Base-by-base conservation (phyloP, 2,329 filamentous ascomycete genomes). In the Lecanosticta acicola region DNA sequence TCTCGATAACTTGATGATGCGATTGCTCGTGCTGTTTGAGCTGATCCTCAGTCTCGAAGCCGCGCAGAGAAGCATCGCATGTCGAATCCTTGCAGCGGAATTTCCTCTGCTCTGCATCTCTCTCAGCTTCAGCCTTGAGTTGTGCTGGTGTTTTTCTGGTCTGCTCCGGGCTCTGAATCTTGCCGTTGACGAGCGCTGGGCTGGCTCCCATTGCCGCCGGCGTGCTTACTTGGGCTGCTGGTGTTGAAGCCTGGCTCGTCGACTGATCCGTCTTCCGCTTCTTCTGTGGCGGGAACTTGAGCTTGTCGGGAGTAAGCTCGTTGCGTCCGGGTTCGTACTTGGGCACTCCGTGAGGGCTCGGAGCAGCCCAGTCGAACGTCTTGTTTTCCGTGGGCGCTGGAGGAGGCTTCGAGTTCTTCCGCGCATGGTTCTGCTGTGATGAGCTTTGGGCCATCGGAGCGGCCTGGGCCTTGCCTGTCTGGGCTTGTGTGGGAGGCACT, bases 221-320 rank as follows among this genome's bases (percentile, higher is more conserved):
- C 9, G 61, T 65, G 16, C 48, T 56, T 3, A 51, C 52, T 37
- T 60, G 56, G 9, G 54, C 60, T n/a, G 57, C 63, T 13, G 67
- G 66, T 2, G 71, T 73, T 3, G 69, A 68, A 1, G 60, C 64
- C 34, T 68, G 63, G 46, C 66, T 72, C 24, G 59, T 64, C 4
- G 58, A 42, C 18, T 60, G 59, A 32, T 68, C 68, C 26, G 68
- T 62, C 67, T 78, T 80, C 43, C 72, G 70, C 57, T 72, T 77
- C 68, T 81, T 83, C 45, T 70, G 68, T 2, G 74, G 70, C 14
- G 79, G 79, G 18, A 82, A 63, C 38, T 78, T 75, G 38, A 83
- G 69, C 51, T 80, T 76, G 41, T 78, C 75, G 9, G 73, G 71
- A 3, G 73, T 77, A 39, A 81, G 69, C 40, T 72, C 69, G 16